These are phyloP conservation scores for Xerocomellus intermedius DNA, from an alignment of 768 basidiomycete genomes.

Conservation along the genomic window DNA sequence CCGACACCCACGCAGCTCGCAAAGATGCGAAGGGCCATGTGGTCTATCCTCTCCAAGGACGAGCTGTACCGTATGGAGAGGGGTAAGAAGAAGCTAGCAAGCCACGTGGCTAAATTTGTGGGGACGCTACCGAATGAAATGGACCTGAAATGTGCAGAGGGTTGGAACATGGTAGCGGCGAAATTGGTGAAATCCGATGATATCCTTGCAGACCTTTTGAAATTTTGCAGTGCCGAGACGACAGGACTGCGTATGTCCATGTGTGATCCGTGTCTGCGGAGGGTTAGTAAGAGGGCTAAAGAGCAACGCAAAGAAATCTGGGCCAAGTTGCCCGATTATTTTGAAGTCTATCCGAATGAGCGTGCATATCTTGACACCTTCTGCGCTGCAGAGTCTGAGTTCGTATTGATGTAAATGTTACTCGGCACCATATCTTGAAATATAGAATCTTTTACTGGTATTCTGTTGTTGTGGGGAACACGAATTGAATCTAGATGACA, in stretches of 20 bases:
- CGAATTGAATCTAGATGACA: no score
- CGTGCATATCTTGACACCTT: neutral
- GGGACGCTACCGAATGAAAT: neutral
- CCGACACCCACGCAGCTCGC: neutral
- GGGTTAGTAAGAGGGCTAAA: neutral
- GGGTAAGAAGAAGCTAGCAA: neutral
- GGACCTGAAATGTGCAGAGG: neutral
- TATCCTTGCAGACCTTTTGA: neutral
- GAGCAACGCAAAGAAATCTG: neutral
- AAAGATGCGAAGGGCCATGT: neutral
- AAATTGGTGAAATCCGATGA: neutral
- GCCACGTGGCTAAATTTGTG: neutral
- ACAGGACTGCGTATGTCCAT: neutral
- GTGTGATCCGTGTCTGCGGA: neutral
- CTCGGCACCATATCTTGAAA: no score
- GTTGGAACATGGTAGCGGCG: neutral
- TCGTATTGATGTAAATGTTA: neutral
- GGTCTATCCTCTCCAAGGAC: conserved; percentile 1
- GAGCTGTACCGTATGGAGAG: neutral
- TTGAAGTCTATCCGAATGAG: neutral
- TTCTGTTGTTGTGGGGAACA: neutral
- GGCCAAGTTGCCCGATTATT: neutral
- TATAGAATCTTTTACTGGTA: no score
- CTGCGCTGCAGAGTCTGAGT: neutral
- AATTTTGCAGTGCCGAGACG: neutral